Evolutionary conservation across 1,139 yeast species (phyloP).

Genomic region (Taphrina confusa): DNA sequence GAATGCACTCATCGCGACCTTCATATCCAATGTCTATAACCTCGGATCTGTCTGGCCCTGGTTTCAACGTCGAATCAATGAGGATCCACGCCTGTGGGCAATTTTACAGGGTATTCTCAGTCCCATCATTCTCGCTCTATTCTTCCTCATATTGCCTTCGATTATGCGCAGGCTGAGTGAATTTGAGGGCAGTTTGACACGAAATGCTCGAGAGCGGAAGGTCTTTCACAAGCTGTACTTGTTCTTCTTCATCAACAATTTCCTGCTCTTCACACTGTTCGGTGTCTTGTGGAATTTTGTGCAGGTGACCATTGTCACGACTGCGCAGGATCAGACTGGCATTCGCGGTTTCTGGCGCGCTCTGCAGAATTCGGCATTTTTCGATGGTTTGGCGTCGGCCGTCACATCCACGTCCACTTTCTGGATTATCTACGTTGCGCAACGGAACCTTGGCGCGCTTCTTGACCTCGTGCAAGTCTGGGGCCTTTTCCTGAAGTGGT

Average conservation of each 20-base stretch:
- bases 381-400: constrained; percentile 39
- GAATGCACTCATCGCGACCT: constrained; percentile 51
- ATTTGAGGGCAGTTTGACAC: constrained; percentile 49
- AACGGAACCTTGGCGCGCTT: constrained; percentile 45
- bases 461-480: constrained; percentile 47
- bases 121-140: constrained; percentile 47
- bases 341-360: constrained; percentile 40
- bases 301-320: constrained; percentile 43
- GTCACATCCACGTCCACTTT: constrained; percentile 49
- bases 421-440: constrained; percentile 50
- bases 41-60: constrained; percentile 47
- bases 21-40: constrained; percentile 47
- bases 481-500: constrained; percentile 43
- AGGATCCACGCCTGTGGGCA: constrained; percentile 45
- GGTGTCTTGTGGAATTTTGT: constrained; percentile 50
- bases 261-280: constrained; percentile 44
- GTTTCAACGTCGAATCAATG: constrained; percentile 45
- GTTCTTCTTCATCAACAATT: constrained; percentile 47
- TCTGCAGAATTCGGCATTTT: constrained; percentile 28
- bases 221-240: constrained; percentile 48
- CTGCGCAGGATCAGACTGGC: constrained; percentile 37
- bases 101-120: constrained; percentile 50
- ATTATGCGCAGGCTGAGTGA: constrained; percentile 48
- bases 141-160: constrained; percentile 48
- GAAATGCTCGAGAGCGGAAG: constrained; percentile 48